Conservation (phyloP, 306 rosid species). For the Potentilla sterilis region DNA sequence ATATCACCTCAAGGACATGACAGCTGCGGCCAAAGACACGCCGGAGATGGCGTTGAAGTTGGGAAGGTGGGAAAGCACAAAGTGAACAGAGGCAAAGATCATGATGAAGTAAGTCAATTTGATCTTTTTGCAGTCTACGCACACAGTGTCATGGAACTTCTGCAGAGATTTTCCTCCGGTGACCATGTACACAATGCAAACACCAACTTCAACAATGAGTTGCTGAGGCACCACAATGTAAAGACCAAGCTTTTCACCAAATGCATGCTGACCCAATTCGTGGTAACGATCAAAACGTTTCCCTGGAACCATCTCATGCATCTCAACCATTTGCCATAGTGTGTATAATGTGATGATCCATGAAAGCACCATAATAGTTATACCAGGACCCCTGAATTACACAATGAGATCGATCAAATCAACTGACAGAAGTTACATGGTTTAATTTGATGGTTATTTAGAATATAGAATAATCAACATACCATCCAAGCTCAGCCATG, state of each 20-base stretch:
- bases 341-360: conserved; percentile 62
- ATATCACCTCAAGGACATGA: conserved; percentile 50
- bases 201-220: conserved; percentile 47
- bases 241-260: conserved; percentile 59
- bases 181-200: conserved; percentile 52
- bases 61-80: conserved; percentile 57
- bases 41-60: conserved; percentile 53
- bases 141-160: conserved; percentile 42
- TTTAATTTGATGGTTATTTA: not conserved
- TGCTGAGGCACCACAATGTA: conserved; percentile 66
- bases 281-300: conserved; percentile 58
- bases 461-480: not conserved
- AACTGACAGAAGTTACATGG: not conserved
- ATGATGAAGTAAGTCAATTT: conserved; percentile 48
- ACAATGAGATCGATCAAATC: not conserved
- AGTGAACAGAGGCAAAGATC: conserved; percentile 60
- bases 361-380: conserved; percentile 42
- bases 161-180: conserved; percentile 54
- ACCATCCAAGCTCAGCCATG: conserved; percentile 61
- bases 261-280: conserved; percentile 55
- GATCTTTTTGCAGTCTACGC: conserved; percentile 32
- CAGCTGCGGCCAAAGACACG: conserved; percentile 46
- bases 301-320: conserved; percentile 66
- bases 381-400: conserved; percentile 82
- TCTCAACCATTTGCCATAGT: conserved; percentile 66